Conservation (phyloP, 176 grass and related monocot species). For the sorghum (Sorghum bicolor) region DNA sequence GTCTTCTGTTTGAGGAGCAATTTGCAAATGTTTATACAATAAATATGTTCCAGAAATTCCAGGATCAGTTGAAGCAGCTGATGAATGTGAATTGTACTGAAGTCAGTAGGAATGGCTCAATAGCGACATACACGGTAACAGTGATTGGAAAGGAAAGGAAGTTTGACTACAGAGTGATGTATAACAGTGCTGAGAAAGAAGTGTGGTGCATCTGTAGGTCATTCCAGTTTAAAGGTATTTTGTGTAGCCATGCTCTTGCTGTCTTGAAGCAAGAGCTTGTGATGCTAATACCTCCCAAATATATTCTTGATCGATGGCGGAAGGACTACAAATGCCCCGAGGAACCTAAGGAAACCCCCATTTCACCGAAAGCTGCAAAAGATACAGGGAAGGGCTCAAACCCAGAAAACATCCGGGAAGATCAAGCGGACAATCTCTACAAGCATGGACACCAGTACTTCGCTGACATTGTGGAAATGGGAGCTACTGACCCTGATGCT, state of each 20-base stretch:
- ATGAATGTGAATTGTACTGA: conserved; percentile 74
- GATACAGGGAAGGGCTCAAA: conserved; percentile 34
- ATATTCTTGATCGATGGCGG: conserved; percentile 84
- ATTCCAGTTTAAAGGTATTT: conserved; percentile 93
- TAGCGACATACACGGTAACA: conserved; percentile 72
- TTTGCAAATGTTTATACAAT: conserved; percentile 84
- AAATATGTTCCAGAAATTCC: conserved; percentile 92
- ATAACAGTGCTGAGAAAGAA: conserved; percentile 73
- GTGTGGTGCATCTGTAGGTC: conserved; percentile 90
- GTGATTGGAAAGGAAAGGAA: conserved; percentile 75
- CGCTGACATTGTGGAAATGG: conserved; percentile 84
- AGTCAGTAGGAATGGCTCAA: conserved; percentile 55
- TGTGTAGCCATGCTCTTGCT: conserved; percentile 89
- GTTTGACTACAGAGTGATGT: conserved; percentile 83
- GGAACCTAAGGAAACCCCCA: conserved; percentile 50
- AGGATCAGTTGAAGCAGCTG: conserved; percentile 80
- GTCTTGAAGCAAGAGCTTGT: conserved; percentile 87
- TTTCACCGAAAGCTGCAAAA: conserved; percentile 28
- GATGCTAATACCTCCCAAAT: conserved; percentile 84
- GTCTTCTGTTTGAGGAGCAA: conserved; percentile 81
- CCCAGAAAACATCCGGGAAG: conserved; percentile 43
- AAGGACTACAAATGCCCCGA: conserved; percentile 89
- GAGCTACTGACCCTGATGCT: conserved; percentile 70
- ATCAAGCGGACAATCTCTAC: conserved; percentile 69
- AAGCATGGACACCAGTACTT: conserved; percentile 76